Percentiles rank a stretch among this genome's conserved stretches.
phyloP scores from a whole-genome alignment of 345 rosid genomes.

The Heritiera littoralis region DNA sequence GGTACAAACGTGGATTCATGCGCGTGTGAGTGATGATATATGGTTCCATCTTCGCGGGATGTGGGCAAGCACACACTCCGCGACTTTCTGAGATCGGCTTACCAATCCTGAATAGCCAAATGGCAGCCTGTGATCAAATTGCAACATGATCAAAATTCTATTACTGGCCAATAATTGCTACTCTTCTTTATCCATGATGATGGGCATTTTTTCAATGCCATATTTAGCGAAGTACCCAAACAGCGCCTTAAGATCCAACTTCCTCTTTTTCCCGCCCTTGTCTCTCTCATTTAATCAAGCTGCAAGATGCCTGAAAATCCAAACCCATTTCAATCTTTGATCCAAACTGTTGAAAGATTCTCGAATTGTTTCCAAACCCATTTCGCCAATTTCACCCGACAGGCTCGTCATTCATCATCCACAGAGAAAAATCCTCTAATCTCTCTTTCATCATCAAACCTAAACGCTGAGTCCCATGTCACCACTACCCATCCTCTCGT shows the following conservation, averaged over 20 bases:
- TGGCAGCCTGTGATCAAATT: too few species aligned
- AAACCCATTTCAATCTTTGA: slow-evolving; percentile 54
- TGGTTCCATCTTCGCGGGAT: not conserved
- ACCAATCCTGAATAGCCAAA: not conserved
- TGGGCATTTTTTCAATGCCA: too few species aligned
- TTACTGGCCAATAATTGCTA: too few species aligned
- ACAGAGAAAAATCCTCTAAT: slow-evolving; percentile 32
- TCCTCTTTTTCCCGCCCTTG: slow-evolving; percentile 7
- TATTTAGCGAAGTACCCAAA: not conserved
- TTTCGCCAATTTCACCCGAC: slow-evolving; percentile 47
- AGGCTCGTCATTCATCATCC: slow-evolving; percentile 19
- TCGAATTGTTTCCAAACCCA: slow-evolving; percentile 57
- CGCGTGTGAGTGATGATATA: not conserved
- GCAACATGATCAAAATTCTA: too few species aligned
- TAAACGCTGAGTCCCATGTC: slow-evolving; percentile 22
- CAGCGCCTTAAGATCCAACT: not conserved
- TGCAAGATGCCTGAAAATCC: slow-evolving; percentile 55
- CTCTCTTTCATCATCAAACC: slow-evolving; percentile 35
- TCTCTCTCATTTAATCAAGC: not conserved
- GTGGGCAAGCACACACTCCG: not conserved
- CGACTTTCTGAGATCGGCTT: not conserved
- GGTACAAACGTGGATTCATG: not conserved
- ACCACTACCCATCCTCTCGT: slow-evolving; percentile 33
- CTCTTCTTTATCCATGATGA: too few species aligned
- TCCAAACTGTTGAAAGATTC: slow-evolving; percentile 44